Conservation (phyloP, 495 filamentous ascomycete species). For the Tirmania nivea region DNA sequence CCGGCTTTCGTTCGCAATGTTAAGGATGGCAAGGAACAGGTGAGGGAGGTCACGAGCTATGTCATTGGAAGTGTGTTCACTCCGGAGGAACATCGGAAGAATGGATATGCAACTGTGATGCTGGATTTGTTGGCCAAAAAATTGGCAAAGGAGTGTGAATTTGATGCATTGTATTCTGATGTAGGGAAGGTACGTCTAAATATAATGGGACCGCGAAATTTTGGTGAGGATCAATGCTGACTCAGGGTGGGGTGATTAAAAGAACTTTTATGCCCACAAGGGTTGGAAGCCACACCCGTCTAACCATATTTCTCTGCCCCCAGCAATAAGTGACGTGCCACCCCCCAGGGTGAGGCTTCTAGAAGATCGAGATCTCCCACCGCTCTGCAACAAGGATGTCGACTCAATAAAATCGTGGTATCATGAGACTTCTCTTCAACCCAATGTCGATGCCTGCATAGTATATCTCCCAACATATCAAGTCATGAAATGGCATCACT, state of each 20-base stretch:
- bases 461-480: constrained; percentile 54
- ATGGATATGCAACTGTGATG: constrained; percentile 61
- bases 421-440: not conserved
- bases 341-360: constrained; percentile 19
- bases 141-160: constrained; percentile 23
- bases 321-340: not conserved
- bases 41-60: constrained; percentile 48
- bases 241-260: constrained; percentile 1
- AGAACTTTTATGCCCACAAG: constrained; percentile 57
- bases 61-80: constrained; percentile 79
- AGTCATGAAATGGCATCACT: constrained; percentile 64
- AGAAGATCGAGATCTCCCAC: constrained; percentile 29
- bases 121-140: constrained; percentile 29
- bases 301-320: constrained; percentile 41
- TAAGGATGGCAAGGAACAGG: constrained; percentile 20
- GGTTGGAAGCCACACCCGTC: constrained; percentile 63
- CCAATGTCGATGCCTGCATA: constrained; percentile 26
- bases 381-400: constrained; percentile 34
- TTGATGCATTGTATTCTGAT: constrained; percentile 61
- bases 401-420: constrained; percentile 1
- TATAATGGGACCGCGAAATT: no score
- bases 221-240: not conserved
- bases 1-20: constrained; percentile 32
- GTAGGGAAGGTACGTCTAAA: constrained; percentile 48
- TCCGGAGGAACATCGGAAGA: constrained; percentile 43